Base-by-base conservation (phyloP, 768 basidiomycete species). In the Rhodotorula paludigena region DNA sequence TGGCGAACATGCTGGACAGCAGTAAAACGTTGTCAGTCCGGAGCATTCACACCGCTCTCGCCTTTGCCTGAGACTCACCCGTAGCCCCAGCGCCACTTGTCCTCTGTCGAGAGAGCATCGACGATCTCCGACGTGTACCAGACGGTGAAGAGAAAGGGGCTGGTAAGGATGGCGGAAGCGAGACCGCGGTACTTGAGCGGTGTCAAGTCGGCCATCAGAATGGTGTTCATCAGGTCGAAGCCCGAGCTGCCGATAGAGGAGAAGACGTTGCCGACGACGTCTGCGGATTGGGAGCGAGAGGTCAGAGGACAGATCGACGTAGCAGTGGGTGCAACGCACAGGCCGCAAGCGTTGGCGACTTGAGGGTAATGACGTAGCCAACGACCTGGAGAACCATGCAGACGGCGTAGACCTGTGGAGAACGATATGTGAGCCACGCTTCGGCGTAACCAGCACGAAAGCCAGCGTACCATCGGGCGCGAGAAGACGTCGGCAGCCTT, bases 181-280 rank as follows among this genome's bases (percentile, higher is more conserved):
- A 78, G 53, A 14, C 77, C 78, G 54, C 79, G 73, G 73, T 75
- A 79, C 61, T 78, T 75, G 8, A 80, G 72, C 9, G 77, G 53
- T 33, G 52, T 16, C 33, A 53, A 14, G 28, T 6, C 15, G n/a
- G 52, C n/a, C 6, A 53, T 7, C 33, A 35, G 15, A 23, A 21
- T 5, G 52, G 21, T 7, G 20, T 5, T 20, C 10, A 12, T 6
- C 5, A 53, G 30, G 75, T 76, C 41, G 38, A 79, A 74, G 49
- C 78, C 79, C 18, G 73, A 77, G 20, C 23, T 18, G 44, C 44
- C 44, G 41, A 45, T 7, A 11, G 14, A 21, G 44, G 8, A 45
- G 44, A 45, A 25, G 8, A 57, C 41, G 41, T 44, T 42, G 25
- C 41, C 55, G 9, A 42, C 55, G 41, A 57, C 54, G 39, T 55